phyloP scores from a whole-genome alignment of 75 land plant genomes.

The Adiantum capillusveneris region DNA sequence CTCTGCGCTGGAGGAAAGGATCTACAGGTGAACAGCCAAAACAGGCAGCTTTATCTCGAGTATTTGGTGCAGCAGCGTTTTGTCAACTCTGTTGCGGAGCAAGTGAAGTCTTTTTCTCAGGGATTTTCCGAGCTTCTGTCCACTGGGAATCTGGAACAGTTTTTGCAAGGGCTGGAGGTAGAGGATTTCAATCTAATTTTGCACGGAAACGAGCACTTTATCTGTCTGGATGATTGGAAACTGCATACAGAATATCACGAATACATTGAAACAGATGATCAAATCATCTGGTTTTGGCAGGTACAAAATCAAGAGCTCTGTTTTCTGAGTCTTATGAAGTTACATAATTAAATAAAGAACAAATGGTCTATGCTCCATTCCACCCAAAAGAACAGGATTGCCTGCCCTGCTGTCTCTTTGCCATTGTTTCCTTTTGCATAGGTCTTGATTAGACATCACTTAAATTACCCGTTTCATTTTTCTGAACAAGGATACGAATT shows the following conservation, averaged over 20 bases:
- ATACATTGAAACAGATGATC: conserved; percentile 32
- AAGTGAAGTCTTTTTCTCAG: conserved; percentile 53
- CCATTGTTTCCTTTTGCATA: too few species aligned
- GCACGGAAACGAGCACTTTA: conserved; percentile 37
- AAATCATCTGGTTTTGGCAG: conserved; percentile 69
- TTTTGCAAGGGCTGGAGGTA: conserved; percentile 35
- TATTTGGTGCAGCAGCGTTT: conserved; percentile 62
- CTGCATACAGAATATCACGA: conserved; percentile 63
- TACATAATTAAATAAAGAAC: too few species aligned
- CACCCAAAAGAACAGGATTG: too few species aligned
- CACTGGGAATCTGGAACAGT: conserved; percentile 21
- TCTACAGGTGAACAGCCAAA: conserved; percentile 56
- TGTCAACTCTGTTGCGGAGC: conserved; percentile 55
- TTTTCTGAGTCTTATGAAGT: too few species aligned
- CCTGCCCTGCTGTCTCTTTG: too few species aligned
- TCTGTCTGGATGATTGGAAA: conserved; percentile 54
- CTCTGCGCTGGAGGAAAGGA: conserved; percentile 72
- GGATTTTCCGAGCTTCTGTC: conserved; percentile 75
- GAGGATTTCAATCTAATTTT: conserved; percentile 43
- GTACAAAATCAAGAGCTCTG: conserved; percentile 9
- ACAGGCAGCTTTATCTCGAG: conserved; percentile 57
- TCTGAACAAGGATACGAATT: too few species aligned
- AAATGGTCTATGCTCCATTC: too few species aligned
- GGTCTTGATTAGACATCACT: too few species aligned
- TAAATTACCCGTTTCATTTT: too few species aligned